Base-by-base conservation (phyloP, 2,329 filamentous ascomycete genomes). In the Colletotrichum neosansevieriae region DNA sequence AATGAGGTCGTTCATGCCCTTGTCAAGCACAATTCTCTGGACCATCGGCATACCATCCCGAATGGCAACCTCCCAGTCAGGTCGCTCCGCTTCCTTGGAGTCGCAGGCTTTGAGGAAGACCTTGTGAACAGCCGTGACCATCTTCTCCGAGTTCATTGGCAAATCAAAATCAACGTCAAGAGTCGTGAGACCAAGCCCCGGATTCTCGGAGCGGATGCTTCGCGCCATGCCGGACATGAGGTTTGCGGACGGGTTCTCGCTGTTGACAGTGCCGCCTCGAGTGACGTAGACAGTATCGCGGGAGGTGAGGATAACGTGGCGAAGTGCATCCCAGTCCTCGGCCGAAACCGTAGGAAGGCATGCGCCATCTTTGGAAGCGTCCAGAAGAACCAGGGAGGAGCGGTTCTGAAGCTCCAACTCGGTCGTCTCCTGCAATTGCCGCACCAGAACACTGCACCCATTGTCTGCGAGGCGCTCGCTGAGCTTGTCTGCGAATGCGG, bases 321-420 rank as follows among this genome's bases (percentile, higher is more conserved):
- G n/a, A 10, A 49, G 21, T 19, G 45, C 45, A 24, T 49, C 45
- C 45, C 45, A 49, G 45, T 49, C 45, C 45, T 49, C 45, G 10
- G 10, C 17, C 45, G 45, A 49, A 10, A 64, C 58, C 38, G 5
- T 17, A 32, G 49, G 34, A 62, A 62, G 15, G 47, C 19, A 36
- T 19, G 68, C 71, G 19, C 49, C 56, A 15, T 24, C 21, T 15
- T 19, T 49, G 17, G n/a, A 17, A 10, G 45, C 45, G 45, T 49
- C 45, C 17, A 49, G 15, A 15, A 49, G 45, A 49, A 49, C 45
- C 17, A 49, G 45, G 15, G 17, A 49, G 9, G 45, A 49, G 5
- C 21, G n/a, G 7, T 24, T 49, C 21, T 17, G 9, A 15, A 49
- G n/a, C n/a, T 49, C 45, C 10, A 49, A 10, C 6, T 17, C 21